These are phyloP conservation scores for Epichloe amarillans DNA, from an alignment of 2,329 filamentous ascomycete genomes.

Conservation along the genomic window DNA sequence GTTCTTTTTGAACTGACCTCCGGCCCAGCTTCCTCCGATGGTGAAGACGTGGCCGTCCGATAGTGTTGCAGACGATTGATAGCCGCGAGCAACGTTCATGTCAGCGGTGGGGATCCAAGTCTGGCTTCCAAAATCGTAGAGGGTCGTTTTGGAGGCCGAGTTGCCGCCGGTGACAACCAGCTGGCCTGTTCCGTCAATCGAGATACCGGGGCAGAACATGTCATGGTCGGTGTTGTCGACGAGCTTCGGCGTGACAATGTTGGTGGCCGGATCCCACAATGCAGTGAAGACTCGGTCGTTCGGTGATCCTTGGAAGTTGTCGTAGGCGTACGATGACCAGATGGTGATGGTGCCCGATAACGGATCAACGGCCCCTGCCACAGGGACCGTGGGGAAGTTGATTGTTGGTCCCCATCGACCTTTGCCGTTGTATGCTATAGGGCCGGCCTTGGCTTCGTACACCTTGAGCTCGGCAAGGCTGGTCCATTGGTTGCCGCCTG, in stretches of 20 bases:
- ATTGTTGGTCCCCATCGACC: constrained; percentile 23
- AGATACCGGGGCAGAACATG: constrained; percentile 41
- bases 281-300: constrained; percentile 9
- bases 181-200: constrained; percentile 30
- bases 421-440: constrained; percentile 9
- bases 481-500: constrained; percentile 16
- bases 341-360: constrained; percentile 2
- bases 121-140: constrained; percentile 28
- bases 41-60: constrained; percentile 42
- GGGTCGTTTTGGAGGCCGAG: constrained; percentile 31
- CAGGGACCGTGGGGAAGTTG: constrained; percentile 23
- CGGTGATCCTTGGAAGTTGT: constrained; percentile 7
- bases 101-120: constrained; percentile 25
- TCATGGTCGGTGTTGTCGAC: constrained; percentile 32
- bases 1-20: constrained; percentile 36
- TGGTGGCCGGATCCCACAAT: constrained; percentile 8
- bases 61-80: constrained; percentile 36
- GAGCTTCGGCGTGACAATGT: constrained; percentile 13
- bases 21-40: constrained; percentile 42
- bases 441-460: constrained; percentile 14
- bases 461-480: constrained; percentile 21
- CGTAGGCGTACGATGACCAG: constrained; percentile 7
- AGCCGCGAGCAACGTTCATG: constrained; percentile 35
- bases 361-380: constrained; percentile 7
- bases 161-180: constrained; percentile 42